phyloP scores from a whole-genome alignment of 495 filamentous ascomycete genomes.

The Penicillium robsamsonii region DNA sequence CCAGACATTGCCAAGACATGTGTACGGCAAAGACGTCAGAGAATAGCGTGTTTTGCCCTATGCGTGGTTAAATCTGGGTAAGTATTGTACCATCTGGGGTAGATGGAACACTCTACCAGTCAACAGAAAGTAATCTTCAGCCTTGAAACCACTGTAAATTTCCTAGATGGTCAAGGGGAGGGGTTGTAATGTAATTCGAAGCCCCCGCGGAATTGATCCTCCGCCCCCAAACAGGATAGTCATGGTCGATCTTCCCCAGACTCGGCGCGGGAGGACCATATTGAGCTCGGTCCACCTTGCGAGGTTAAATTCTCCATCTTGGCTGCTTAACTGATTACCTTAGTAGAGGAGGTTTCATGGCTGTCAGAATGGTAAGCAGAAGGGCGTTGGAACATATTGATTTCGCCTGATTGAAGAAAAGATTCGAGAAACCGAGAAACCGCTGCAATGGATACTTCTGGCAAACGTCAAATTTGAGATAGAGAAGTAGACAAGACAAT shows the following conservation, averaged over 20 bases:
- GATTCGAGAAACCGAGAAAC: not conserved
- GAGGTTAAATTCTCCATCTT: not conserved
- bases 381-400: not conserved
- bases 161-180: conserved; percentile 8
- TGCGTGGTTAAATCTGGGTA: not conserved
- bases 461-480: too few relatives aligned
- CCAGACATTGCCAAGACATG: conserved; percentile 1
- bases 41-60: not conserved
- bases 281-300: not conserved
- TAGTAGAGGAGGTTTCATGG: not conserved
- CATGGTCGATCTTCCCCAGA: conserved; percentile 16
- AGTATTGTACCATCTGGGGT: not conserved
- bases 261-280: conserved; percentile 6
- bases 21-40: not conserved
- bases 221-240: conserved; percentile 18
- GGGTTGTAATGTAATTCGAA: not conserved
- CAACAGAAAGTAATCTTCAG: not conserved
- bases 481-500: too few relatives aligned
- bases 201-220: conserved; percentile 12
- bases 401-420: not conserved
- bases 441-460: not conserved
- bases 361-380: not conserved
- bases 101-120: not conserved
- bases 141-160: not conserved
- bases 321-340: not conserved